Percentiles rank a stretch among this genome's conserved stretches.
Conservation (phyloP, 2,329 filamentous ascomycete genomes). For the Claviceps sorghi region DNA sequence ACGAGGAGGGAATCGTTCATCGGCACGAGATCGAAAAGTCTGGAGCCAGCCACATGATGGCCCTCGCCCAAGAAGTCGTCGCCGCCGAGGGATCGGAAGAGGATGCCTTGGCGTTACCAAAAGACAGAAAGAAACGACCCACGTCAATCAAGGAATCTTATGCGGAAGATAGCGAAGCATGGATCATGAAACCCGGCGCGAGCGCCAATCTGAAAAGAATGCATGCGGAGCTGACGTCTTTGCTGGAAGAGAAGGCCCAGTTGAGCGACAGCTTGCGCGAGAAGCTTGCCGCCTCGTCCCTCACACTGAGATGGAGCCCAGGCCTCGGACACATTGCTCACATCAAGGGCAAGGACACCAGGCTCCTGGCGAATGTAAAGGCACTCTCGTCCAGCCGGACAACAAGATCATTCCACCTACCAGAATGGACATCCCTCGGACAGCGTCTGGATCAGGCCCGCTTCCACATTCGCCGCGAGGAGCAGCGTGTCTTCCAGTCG, state of each 20-base stretch:
- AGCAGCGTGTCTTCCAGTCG: conserved; percentile 61
- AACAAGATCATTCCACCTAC: conserved; percentile 70
- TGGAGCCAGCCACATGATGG: conserved; percentile 54
- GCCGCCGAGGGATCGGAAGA: conserved; percentile 49
- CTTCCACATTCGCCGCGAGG: conserved; percentile 66
- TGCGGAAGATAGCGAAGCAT: conserved; percentile 42
- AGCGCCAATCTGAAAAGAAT: conserved; percentile 50
- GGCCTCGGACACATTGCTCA: conserved; percentile 83
- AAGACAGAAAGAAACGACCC: conserved; percentile 31
- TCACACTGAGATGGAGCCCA: conserved; percentile 76
- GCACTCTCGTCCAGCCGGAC: conserved; percentile 64
- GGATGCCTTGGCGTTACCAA: conserved; percentile 38
- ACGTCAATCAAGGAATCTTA: conserved; percentile 42
- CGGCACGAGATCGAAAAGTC: conserved; percentile 65
- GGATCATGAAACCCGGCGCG: conserved; percentile 54
- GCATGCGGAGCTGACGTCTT: conserved; percentile 48
- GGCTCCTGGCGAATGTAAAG: conserved; percentile 18
- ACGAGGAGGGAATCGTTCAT: conserved; percentile 77
- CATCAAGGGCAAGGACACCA: conserved; percentile 65
- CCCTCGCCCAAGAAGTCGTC: conserved; percentile 58
- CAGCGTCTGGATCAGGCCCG: conserved; percentile 64
- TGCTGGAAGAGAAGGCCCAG: conserved; percentile 43
- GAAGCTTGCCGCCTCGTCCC: conserved; percentile 44
- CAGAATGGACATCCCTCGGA: conserved; percentile 74
- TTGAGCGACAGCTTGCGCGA: conserved; percentile 49